phyloP scores from a whole-genome alignment of 1,139 yeast genomes.

The Tardiomyces digboiensis region DNA sequence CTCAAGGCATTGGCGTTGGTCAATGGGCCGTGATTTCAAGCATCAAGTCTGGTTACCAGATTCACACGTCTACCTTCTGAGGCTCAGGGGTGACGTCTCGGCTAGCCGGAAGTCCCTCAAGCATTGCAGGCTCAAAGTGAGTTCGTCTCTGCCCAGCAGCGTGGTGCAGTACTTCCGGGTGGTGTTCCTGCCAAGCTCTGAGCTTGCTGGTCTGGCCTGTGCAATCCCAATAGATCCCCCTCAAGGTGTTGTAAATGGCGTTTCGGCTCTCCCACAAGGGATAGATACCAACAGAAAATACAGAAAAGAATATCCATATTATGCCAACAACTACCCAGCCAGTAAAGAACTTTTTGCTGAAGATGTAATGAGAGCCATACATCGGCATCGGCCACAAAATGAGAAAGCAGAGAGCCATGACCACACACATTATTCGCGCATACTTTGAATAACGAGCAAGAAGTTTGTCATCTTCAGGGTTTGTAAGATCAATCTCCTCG shows the following conservation, averaged over 20 bases:
- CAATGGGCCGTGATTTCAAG: too few species aligned
- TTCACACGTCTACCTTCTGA: background rate
- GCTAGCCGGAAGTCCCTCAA: background rate
- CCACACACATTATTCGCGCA: conserved; percentile 46
- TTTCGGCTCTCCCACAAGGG: conserved; percentile 63
- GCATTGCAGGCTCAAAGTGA: background rate
- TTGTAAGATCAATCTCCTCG: conserved; percentile 4
- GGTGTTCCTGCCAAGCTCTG: conserved; percentile 57
- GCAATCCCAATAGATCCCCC: conserved; percentile 80
- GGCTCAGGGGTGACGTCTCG: background rate
- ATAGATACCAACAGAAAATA: conserved; percentile 44
- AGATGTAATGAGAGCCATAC: conserved; percentile 68
- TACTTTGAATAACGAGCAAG: conserved; percentile 35
- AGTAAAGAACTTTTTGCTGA: conserved; percentile 62
- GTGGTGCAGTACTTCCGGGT: conserved; percentile 64
- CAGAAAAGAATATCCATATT: conserved; percentile 20
- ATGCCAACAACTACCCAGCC: conserved; percentile 70
- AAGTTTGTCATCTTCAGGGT: conserved; percentile 21
- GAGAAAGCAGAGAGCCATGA: conserved; percentile 49
- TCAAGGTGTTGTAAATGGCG: conserved; percentile 49
- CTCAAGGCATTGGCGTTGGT: too few species aligned
- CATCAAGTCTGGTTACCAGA: too few species aligned
- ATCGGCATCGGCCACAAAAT: conserved; percentile 85
- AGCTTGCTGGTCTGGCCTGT: conserved; percentile 67
- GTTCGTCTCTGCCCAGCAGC: background rate